A percentile compares a stretch with the other conserved stretches of the same genome.
These are phyloP conservation scores for Metarhizium guizhouense DNA, from an alignment of 2,329 filamentous ascomycete species.

Conservation along the genomic window DNA sequence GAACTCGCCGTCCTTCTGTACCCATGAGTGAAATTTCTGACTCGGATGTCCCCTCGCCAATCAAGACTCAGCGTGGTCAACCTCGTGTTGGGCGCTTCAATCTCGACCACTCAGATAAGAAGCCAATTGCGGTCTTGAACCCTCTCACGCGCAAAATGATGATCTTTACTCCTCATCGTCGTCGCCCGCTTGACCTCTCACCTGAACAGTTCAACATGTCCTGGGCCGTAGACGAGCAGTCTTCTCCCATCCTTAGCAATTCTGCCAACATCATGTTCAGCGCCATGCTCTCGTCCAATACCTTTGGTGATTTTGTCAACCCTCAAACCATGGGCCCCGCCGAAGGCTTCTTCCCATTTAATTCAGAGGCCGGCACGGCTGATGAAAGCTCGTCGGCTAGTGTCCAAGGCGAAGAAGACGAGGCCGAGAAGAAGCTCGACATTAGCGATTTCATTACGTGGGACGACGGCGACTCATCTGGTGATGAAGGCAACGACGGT, in stretches of 20 bases:
- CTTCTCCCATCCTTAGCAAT: constrained; percentile 53
- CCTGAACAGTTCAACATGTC: constrained; percentile 46
- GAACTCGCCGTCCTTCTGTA: constrained; percentile 32
- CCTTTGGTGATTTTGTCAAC: constrained; percentile 48
- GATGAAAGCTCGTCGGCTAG: constrained; percentile 36
- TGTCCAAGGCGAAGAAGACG: constrained; percentile 46
- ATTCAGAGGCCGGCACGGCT: constrained; percentile 47
- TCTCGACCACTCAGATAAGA: constrained; percentile 43
- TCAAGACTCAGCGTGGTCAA: constrained; percentile 39
- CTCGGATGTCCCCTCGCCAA: constrained; percentile 39
- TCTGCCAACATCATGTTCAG: constrained; percentile 72
- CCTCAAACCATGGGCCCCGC: constrained; percentile 62
- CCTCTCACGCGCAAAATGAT: constrained; percentile 52
- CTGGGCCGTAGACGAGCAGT: constrained; percentile 31
- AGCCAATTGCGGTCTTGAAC: constrained; percentile 50
- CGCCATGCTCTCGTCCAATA: constrained; percentile 52
- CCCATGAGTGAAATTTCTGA: constrained; percentile 35
- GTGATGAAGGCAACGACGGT: constrained; percentile 46
- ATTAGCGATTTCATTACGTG: constrained; percentile 68
- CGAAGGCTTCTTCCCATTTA: constrained; percentile 67
- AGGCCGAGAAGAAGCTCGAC: constrained; percentile 54
- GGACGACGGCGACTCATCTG: constrained; percentile 48
- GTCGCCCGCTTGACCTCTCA: constrained; percentile 41
- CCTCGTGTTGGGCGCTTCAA: constrained; percentile 47
- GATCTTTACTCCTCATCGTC: constrained; percentile 49